phyloP scores from a whole-genome alignment of 2,329 filamentous ascomycete genomes.

The Colletotrichum gloeosporioides region DNA sequence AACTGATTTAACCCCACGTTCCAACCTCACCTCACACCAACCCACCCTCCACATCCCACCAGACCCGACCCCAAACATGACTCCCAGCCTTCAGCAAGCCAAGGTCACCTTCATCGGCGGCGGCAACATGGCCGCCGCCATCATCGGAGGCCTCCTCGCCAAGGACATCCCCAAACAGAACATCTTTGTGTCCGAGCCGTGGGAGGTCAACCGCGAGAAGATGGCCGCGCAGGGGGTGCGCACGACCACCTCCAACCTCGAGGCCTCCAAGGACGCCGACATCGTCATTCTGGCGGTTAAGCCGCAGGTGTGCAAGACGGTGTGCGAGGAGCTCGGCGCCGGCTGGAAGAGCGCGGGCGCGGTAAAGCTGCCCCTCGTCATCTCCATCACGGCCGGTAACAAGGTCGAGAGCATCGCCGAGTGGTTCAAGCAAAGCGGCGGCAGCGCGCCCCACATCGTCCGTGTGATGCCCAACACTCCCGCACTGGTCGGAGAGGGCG shows the following conservation, averaged over 20 bases:
- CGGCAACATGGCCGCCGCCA: constrained; percentile 59
- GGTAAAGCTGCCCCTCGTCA: constrained; percentile 43
- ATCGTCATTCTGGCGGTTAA: constrained; percentile 56
- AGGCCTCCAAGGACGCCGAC: constrained; percentile 48
- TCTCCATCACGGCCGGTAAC: constrained; percentile 56
- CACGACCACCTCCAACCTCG: constrained; percentile 51
- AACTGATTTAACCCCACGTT: not conserved
- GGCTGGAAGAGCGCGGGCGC: constrained; percentile 31
- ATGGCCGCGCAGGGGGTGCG: constrained; percentile 49
- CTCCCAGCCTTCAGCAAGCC: constrained; percentile 11
- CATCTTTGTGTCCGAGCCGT: constrained; percentile 55
- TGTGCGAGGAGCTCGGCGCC: constrained; percentile 51
- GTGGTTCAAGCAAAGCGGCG: constrained; percentile 45
- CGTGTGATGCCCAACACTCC: constrained; percentile 60
- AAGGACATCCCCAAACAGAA: constrained; percentile 48
- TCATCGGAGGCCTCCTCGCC: constrained; percentile 52
- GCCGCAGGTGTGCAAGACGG: constrained; percentile 53
- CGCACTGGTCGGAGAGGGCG: constrained; percentile 55
- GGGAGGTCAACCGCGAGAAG: constrained; percentile 58
- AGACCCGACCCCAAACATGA: not conserved
- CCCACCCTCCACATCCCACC: not conserved
- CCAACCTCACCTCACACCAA: not conserved
- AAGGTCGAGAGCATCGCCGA: constrained; percentile 46
- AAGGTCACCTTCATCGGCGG: constrained; percentile 36
- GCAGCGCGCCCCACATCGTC: constrained; percentile 47